These are phyloP conservation scores for Protomyces inouyei DNA, from an alignment of 1,139 yeast species.

Conservation along the genomic window DNA sequence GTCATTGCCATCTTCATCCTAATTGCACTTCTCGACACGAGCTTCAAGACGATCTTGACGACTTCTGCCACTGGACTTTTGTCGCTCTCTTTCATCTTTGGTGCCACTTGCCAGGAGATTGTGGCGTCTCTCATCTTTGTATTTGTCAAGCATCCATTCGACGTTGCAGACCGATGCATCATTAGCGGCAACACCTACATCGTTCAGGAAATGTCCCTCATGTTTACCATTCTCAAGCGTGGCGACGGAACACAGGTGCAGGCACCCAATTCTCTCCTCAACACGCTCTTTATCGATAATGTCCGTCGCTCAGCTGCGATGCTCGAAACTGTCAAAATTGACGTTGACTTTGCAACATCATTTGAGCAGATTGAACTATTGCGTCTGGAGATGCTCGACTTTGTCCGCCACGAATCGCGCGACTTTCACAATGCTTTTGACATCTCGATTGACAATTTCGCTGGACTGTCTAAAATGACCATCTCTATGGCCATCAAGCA, in stretches of 20 bases:
- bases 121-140: slow-evolving; percentile 43
- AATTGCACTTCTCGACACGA: slow-evolving; percentile 45
- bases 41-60: slow-evolving; percentile 43
- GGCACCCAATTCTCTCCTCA: slow-evolving; percentile 42
- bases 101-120: slow-evolving; percentile 43
- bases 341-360: slow-evolving; percentile 39
- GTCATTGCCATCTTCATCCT: slow-evolving; percentile 41
- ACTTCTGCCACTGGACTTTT: slow-evolving; percentile 44
- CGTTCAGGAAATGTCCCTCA: slow-evolving; percentile 41
- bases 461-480: slow-evolving; percentile 40
- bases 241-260: slow-evolving; percentile 39
- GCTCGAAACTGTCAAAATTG: slow-evolving; percentile 32
- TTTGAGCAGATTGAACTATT: slow-evolving; percentile 40
- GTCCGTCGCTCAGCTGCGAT: slow-evolving; percentile 42
- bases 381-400: slow-evolving; percentile 37
- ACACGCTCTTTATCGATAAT: slow-evolving; percentile 43
- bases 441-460: slow-evolving; percentile 39
- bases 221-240: slow-evolving; percentile 41
- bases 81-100: slow-evolving; percentile 43
- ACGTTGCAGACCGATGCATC: slow-evolving; percentile 44
- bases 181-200: slow-evolving; percentile 36
- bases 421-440: slow-evolving; percentile 41
- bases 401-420: slow-evolving; percentile 39
- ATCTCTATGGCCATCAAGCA: slow-evolving; percentile 38
- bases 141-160: slow-evolving; percentile 46